Evolutionary conservation across 371 early-diverging fungal species (phyloP), one percentile per base, ranked within the genome.

Genomic region (Mucor plumbeus): DNA sequence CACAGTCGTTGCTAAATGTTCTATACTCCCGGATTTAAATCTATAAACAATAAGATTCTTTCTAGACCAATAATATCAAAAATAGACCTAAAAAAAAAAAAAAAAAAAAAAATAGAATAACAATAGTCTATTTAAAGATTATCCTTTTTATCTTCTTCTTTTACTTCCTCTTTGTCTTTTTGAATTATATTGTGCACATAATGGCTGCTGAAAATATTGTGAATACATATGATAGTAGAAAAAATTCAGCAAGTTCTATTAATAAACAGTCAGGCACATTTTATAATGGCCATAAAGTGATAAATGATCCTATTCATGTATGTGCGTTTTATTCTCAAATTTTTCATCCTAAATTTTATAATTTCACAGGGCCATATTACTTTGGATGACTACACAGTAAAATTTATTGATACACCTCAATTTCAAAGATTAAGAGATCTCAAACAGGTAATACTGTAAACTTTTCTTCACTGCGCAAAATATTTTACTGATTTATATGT

Each of bases 331-430:
- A 10, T 34, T 38, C 21, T 1, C 35, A 11, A 36, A 39, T 14
- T 33, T 44, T 36, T 36, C 0, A 7, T 34, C 26, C 44, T 41
- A 15, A 39, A 21, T 44, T n/a, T 39, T 43, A 39, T 19, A 26
- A 33, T 8, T 31, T 36, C 13, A 59, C 84, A 94, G 86, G 97
- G 96, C 5, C 92, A 94, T 75, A 93, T 97, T 44, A 68, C 79
- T 10, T 76, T 97, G 35, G 91, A 91, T 62, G 77, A 79, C 21
- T 78, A 85, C 44, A 86, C 84, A 48, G 80, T 95, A 47, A 81
- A 88, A 14, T 80, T 94, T 60, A 93, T 98, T 31, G 99, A 98
- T 71, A 98, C 99, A 8, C 89, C 90, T 8, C 95, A 97, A 75
- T 97, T 97, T 70, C 97, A 97, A 78, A 83, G 97, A 26, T 81